phyloP scores from a whole-genome alignment of 2,329 filamentous ascomycete genomes.

The Fusarium miscanthi region DNA sequence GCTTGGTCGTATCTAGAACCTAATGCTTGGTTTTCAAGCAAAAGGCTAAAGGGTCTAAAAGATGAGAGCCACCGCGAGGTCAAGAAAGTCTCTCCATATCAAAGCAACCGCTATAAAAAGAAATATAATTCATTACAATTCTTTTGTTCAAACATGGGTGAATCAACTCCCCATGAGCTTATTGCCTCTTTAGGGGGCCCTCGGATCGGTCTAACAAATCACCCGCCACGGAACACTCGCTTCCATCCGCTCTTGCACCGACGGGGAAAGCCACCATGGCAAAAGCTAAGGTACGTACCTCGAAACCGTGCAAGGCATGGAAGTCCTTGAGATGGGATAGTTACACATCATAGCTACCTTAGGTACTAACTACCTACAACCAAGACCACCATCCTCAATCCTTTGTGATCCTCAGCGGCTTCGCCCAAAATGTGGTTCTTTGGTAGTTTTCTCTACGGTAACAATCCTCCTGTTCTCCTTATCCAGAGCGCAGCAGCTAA shows the following conservation, averaged over 20 bases:
- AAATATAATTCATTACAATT: neutral
- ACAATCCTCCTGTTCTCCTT: neutral
- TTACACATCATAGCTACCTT: slow-evolving; percentile 36
- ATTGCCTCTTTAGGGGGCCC: slow-evolving; percentile 10
- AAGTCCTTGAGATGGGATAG: slow-evolving; percentile 13
- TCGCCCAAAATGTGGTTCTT: slow-evolving; percentile 71
- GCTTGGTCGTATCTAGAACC: neutral
- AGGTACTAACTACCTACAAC: neutral
- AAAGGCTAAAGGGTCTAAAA: neutral
- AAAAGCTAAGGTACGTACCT: slow-evolving; percentile 28
- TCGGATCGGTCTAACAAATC: slow-evolving; percentile 52
- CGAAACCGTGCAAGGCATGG: neutral
- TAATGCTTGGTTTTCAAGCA: neutral
- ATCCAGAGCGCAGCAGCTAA: slow-evolving; percentile 21
- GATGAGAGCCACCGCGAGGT: neutral
- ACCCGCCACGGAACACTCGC: slow-evolving; percentile 28
- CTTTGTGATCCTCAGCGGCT: neutral
- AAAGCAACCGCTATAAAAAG: neutral
- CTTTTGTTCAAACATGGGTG: neutral
- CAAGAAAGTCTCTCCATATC: neutral
- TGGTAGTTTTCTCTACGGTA: slow-evolving; percentile 76
- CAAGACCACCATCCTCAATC: neutral
- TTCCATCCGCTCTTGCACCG: neutral
- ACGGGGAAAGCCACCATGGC: slow-evolving; percentile 20
- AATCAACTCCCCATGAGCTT: neutral